A percentile compares a stretch with the other conserved stretches of the same genome.
Evolutionary conservation across 2,329 filamentous ascomycete genomes (phyloP).

Genomic region (Pestalotiopsis sp.): DNA sequence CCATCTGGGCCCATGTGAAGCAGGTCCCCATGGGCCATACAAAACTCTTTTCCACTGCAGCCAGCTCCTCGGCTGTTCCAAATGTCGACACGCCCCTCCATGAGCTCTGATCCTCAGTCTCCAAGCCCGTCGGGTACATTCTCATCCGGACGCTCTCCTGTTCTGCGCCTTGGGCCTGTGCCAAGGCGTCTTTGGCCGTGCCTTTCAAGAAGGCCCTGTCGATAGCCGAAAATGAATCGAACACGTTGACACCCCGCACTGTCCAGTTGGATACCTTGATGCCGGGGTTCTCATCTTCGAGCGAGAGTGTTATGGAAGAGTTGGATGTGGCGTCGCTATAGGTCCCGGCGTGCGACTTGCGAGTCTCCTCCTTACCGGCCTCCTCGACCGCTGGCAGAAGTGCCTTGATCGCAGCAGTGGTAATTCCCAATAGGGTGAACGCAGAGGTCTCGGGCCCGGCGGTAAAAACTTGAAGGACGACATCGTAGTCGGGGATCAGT

Average conservation of each 20-base stretch:
- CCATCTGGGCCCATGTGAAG: slow-evolving; percentile 5
- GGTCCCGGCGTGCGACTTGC: slow-evolving; percentile 32
- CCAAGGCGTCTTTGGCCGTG: not conserved
- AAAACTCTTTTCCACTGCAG: not conserved
- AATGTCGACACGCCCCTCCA: not conserved
- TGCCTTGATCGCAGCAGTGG: slow-evolving; percentile 25
- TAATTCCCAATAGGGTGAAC: not conserved
- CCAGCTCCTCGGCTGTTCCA: slow-evolving; percentile 3
- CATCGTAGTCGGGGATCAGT: slow-evolving; percentile 33
- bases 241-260: slow-evolving; percentile 40
- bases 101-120: not conserved
- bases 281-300: slow-evolving; percentile 38
- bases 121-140: slow-evolving; percentile 6
- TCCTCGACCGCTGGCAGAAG: slow-evolving; percentile 43
- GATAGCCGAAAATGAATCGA: slow-evolving; percentile 16
- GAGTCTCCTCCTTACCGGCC: slow-evolving; percentile 38
- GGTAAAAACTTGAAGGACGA: slow-evolving; percentile 29
- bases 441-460: slow-evolving; percentile 16
- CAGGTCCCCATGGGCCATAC: slow-evolving; percentile 8
- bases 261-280: slow-evolving; percentile 38
- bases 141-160: not conserved
- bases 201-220: not conserved
- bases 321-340: slow-evolving; percentile 38
- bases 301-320: slow-evolving; percentile 37
- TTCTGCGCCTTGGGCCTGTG: not conserved